Conservation (phyloP, 164 flowering plant genomes). For the Cinnamomum micranthum region DNA sequence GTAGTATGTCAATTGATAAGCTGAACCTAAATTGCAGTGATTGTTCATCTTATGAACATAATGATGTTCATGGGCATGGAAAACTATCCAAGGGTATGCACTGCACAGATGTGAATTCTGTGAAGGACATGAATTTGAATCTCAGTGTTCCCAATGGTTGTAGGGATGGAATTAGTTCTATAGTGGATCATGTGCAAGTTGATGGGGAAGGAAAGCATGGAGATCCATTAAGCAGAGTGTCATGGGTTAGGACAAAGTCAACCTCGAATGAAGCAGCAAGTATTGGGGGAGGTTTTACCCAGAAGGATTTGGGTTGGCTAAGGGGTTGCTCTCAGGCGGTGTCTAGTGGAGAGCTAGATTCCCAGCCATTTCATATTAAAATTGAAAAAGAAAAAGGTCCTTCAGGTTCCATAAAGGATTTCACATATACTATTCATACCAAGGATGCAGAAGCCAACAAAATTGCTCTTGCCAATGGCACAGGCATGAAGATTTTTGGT, state of each 20-base stretch:
- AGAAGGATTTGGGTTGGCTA: constrained; percentile 17
- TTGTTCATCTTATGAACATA: constrained; percentile 20
- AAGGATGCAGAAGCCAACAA: constrained; percentile 20
- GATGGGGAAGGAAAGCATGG: constrained; percentile 33
- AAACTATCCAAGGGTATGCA: constrained; percentile 28
- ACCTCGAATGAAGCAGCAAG: constrained; percentile 10
- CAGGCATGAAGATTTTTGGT: constrained; percentile 48
- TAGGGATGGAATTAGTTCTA: constrained; percentile 16
- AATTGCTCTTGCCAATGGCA: constrained; percentile 19
- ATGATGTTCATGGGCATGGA: constrained; percentile 15
- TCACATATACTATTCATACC: constrained; percentile 21
- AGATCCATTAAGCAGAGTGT: constrained; percentile 15
- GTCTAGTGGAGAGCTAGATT: neutral
- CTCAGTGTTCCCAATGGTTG: constrained; percentile 27
- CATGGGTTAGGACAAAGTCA: constrained; percentile 30
- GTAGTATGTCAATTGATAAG: constrained; percentile 22
- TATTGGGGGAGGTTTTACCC: constrained; percentile 14
- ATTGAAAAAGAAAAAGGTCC: constrained; percentile 20
- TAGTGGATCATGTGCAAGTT: constrained; percentile 18
- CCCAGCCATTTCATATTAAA: constrained; percentile 14
- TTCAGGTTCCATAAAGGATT: constrained; percentile 15
- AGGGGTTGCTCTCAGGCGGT: constrained; percentile 14
- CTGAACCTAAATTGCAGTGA: constrained; percentile 8
- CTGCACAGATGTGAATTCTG: constrained; percentile 30
- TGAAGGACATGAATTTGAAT: constrained; percentile 34